Evolutionary conservation across 805 yeast species (phyloP).

Genomic region (Tetrapisispora pingtungensis): DNA sequence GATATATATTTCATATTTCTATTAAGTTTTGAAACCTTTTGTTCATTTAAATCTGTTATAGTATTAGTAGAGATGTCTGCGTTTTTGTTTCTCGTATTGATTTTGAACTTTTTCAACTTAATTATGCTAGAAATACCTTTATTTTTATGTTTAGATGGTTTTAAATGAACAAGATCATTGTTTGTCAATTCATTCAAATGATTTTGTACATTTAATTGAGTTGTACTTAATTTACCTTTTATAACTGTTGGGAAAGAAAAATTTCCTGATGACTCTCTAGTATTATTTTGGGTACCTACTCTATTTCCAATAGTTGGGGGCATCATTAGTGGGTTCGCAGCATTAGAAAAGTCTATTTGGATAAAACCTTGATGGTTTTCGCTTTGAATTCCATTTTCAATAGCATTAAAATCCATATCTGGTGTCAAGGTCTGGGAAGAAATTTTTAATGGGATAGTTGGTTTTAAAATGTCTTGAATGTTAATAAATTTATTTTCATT

Average conservation of each 20-base stretch:
- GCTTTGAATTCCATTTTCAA: background rate
- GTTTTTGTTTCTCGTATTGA: too few species aligned
- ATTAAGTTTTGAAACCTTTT: background rate
- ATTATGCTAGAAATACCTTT: background rate
- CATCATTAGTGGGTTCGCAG: background rate
- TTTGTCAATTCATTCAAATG: background rate
- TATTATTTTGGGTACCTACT: background rate
- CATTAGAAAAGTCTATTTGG: background rate
- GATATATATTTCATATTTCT: slow-evolving; percentile 13
- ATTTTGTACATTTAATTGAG: background rate
- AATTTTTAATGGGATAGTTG: slow-evolving; percentile 20
- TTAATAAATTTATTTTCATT: background rate
- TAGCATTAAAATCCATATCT: slow-evolving; percentile 12
- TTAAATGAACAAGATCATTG: background rate
- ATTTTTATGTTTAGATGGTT: too few species aligned
- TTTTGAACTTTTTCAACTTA: background rate
- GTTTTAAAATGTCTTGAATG: slow-evolving; percentile 5
- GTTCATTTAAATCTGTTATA: background rate
- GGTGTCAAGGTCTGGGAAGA: slow-evolving; percentile 29
- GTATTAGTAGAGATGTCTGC: background rate
- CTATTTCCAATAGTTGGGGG: background rate
- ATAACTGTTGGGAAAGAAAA: slow-evolving; percentile 22
- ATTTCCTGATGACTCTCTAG: slow-evolving; percentile 10
- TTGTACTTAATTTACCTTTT: slow-evolving; percentile 13
- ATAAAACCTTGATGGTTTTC: background rate